phyloP scores from a whole-genome alignment of 768 basidiomycete species.

The Boletus sp. region DNA sequence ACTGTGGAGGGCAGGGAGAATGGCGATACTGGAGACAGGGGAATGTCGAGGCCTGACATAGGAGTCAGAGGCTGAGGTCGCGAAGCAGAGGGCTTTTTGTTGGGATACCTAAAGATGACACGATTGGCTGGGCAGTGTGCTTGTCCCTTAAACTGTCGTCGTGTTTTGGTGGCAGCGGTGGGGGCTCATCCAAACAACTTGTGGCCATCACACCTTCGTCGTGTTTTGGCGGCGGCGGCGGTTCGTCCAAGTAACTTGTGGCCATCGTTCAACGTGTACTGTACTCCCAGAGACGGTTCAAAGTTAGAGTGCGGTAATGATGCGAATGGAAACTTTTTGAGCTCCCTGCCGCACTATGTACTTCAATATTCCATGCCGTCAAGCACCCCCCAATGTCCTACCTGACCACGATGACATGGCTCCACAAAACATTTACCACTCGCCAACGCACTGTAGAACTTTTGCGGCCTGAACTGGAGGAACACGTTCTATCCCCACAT shows the following conservation, averaged over 20 bases:
- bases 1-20: conserved; percentile 32
- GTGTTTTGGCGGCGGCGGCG: conserved; percentile 24
- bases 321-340: background rate
- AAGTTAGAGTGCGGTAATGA: background rate
- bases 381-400: conserved; percentile 22
- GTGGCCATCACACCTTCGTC: background rate
- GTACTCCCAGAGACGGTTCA: background rate
- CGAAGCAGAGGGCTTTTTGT: background rate
- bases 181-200: background rate
- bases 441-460: conserved; percentile 33
- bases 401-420: conserved; percentile 32
- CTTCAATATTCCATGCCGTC: background rate
- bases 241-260: background rate
- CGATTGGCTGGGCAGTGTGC: background rate
- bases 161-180: conserved; percentile 23
- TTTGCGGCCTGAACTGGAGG: conserved; percentile 31
- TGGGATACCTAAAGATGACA: conserved; percentile 26
- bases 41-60: conserved; percentile 21
- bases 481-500: conserved; percentile 28
- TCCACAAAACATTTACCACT: conserved; percentile 44
- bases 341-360: too few species aligned
- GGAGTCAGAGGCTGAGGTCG: conserved; percentile 15
- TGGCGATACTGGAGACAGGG: conserved; percentile 20
- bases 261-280: conserved; percentile 2
- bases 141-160: background rate